These are phyloP conservation scores for Delonix regia DNA, from an alignment of 306 rosid species.

Conservation along the genomic window DNA sequence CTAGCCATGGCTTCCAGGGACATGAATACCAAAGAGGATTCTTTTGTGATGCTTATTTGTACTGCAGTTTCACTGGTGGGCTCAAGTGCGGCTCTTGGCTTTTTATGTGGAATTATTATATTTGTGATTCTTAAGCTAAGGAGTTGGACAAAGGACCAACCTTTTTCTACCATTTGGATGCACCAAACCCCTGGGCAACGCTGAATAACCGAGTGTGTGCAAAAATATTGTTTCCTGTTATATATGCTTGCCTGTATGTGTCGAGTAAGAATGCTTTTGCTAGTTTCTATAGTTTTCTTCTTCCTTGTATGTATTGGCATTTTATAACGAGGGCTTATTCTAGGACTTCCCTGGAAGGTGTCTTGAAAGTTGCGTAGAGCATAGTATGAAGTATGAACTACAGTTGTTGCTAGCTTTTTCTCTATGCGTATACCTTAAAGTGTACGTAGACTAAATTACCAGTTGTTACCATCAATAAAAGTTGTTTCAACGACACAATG, in stretches of 20 bases:
- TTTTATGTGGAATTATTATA: conserved; percentile 51
- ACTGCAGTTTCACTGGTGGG: conserved; percentile 70
- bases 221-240: neutral
- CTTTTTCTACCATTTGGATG: conserved; percentile 38
- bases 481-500: neutral
- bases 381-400: neutral
- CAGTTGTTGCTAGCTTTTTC: conserved; percentile 8
- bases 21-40: conserved; percentile 63
- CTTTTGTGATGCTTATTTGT: conserved; percentile 62
- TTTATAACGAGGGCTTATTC: neutral
- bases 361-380: neutral
- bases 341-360: neutral
- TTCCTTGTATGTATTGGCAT: neutral
- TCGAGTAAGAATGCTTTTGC: no score
- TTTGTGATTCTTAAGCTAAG: conserved; percentile 53
- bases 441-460: neutral
- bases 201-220: conserved; percentile 2
- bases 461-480: neutral
- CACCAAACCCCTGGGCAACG: neutral
- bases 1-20: conserved; percentile 75
- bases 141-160: conserved; percentile 32
- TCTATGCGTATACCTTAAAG: neutral
- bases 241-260: conserved; percentile 3
- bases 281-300: neutral
- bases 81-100: conserved; percentile 72